Evolutionary conservation across 2,329 filamentous ascomycete genomes (phyloP).

Genomic region (Hypomyces perniciosus): DNA sequence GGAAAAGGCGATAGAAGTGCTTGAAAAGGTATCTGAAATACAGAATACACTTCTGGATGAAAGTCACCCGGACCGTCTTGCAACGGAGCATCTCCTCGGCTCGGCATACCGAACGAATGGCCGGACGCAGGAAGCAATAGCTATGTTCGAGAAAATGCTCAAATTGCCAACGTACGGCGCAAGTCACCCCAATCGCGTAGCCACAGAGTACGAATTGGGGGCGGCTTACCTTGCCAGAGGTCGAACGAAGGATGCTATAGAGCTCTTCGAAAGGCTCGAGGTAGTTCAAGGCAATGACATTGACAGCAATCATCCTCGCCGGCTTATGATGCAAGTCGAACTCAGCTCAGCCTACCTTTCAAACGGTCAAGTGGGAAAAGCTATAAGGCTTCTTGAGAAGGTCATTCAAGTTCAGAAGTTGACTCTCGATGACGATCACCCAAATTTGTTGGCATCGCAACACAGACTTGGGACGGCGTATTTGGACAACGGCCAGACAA

Average conservation of each 20-base stretch:
- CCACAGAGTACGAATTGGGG: not conserved
- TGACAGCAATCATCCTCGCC: slow-evolving; percentile 1
- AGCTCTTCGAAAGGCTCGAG: not conserved
- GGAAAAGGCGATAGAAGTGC: slow-evolving; percentile 2
- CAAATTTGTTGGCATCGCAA: not conserved
- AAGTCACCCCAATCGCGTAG: slow-evolving; percentile 1
- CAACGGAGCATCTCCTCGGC: slow-evolving; percentile 2
- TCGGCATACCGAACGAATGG: slow-evolving; percentile 7
- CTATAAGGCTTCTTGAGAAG: slow-evolving; percentile 1
- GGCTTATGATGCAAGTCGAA: slow-evolving; percentile 1
- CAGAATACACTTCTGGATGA: slow-evolving; percentile 2
- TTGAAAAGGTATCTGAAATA: not conserved
- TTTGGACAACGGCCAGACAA: slow-evolving; percentile 4
- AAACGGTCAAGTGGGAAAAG: slow-evolving; percentile 4
- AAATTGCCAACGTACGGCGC: not conserved
- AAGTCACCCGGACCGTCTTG: not conserved
- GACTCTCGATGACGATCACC: not conserved
- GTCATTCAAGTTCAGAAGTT: not conserved
- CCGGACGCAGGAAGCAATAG: slow-evolving; percentile 5
- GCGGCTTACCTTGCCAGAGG: slow-evolving; percentile 4
- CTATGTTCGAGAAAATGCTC: not conserved
- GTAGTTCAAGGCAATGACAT: not conserved
- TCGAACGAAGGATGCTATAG: slow-evolving; percentile 5
- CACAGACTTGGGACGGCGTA: slow-evolving; percentile 7
- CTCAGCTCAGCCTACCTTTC: not conserved